phyloP scores from a whole-genome alignment of 2,329 filamentous ascomycete species.

The Cytospora schulzeri region DNA sequence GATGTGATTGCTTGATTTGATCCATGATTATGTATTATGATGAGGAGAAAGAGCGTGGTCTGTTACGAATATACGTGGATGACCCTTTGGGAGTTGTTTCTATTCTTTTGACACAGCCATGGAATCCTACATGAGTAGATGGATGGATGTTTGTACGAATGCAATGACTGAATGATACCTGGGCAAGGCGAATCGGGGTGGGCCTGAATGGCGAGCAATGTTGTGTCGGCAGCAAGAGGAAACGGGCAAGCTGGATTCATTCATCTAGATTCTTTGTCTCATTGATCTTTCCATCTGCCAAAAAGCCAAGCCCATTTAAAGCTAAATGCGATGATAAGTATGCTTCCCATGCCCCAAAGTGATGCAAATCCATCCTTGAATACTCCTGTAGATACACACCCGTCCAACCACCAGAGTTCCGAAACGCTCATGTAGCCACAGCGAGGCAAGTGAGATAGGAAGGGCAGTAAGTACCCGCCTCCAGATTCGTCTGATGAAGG shows the following conservation, averaged over 20 bases:
- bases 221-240: no score
- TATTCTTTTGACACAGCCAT: neutral
- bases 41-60: neutral
- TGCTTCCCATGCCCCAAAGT: neutral
- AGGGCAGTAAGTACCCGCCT: no score
- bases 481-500: neutral
- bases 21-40: neutral
- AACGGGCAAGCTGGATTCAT: neutral
- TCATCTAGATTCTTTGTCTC: neutral
- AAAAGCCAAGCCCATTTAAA: slow-evolving; percentile 2
- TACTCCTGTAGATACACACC: neutral
- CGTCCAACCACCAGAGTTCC: neutral
- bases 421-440: neutral
- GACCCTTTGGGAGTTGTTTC: neutral
- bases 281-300: neutral
- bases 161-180: neutral
- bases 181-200: slow-evolving; percentile 1
- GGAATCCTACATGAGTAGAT: no score
- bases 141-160: neutral
- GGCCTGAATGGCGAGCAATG: neutral
- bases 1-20: neutral
- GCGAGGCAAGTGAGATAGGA: neutral
- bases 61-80: neutral
- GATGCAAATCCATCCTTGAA: neutral
- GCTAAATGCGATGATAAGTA: neutral